Percentiles rank a stretch among this genome's conserved stretches.
Conservation (phyloP, 2,329 filamentous ascomycete species). For the Zasmidium angulare region DNA sequence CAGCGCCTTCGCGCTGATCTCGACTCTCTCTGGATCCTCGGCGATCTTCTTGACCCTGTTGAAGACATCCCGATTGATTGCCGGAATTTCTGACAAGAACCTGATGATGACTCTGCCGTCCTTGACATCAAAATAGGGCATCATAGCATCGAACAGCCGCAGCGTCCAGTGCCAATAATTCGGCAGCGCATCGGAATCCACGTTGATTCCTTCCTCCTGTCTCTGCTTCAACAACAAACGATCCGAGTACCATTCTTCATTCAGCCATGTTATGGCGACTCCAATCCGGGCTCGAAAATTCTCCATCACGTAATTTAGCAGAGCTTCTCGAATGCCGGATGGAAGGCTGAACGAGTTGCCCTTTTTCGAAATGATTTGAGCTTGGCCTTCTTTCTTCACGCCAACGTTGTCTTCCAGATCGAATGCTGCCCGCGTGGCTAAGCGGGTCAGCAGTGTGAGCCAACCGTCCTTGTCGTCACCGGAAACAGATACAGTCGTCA, state of each 20-base stretch:
- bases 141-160: slow-evolving; percentile 76
- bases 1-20: slow-evolving; percentile 57
- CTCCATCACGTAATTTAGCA: slow-evolving; percentile 85
- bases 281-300: slow-evolving; percentile 90
- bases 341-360: slow-evolving; percentile 51
- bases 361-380: slow-evolving; percentile 17
- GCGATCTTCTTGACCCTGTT: slow-evolving; percentile 66
- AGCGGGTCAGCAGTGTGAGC: slow-evolving; percentile 80
- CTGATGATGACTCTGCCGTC: slow-evolving; percentile 82
- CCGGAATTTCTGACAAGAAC: slow-evolving; percentile 87
- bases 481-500: slow-evolving; percentile 65
- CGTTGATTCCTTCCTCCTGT: slow-evolving; percentile 13
- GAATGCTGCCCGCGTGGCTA: slow-evolving; percentile 76
- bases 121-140: slow-evolving; percentile 85
- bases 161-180: slow-evolving; percentile 30
- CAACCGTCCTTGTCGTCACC: slow-evolving; percentile 85
- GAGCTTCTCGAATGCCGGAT: slow-evolving; percentile 71
- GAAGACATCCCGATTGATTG: slow-evolving; percentile 70
- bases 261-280: slow-evolving; percentile 88
- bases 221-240: slow-evolving; percentile 52
- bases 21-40: slow-evolving; percentile 63
- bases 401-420: slow-evolving; percentile 60
- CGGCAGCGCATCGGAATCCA: slow-evolving; percentile 21
- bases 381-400: slow-evolving; percentile 36
- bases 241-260: slow-evolving; percentile 98